Percentiles rank a stretch among this genome's conserved stretches.
Conservation (phyloP, 345 rosid species). For the Lagerstroemia speciosa region DNA sequence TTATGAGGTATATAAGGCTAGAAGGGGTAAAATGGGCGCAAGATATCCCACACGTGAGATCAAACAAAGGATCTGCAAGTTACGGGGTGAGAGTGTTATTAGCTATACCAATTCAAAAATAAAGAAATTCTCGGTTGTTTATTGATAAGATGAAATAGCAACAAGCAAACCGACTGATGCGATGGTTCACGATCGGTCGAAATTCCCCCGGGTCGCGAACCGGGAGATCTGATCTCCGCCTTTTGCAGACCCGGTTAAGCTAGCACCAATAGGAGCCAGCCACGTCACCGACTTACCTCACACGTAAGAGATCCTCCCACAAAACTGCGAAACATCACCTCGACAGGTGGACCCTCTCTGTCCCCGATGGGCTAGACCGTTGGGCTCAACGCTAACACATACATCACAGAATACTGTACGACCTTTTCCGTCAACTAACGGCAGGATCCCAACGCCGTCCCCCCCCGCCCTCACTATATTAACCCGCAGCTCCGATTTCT, state of each 20-base stretch:
- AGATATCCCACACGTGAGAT: too few species aligned
- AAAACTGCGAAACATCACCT: constrained; percentile 12
- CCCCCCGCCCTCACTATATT: constrained; percentile 20
- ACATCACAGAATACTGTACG: not conserved
- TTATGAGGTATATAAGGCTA: too few species aligned
- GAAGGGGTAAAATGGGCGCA: too few species aligned
- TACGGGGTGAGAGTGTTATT: too few species aligned
- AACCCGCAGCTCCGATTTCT: constrained; percentile 13
- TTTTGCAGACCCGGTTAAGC: not conserved
- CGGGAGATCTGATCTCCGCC: too few species aligned
- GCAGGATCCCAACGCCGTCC: constrained; percentile 32
- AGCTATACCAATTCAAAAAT: too few species aligned
- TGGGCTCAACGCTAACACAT: not conserved
- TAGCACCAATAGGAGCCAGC: constrained; percentile 13
- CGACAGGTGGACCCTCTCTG: constrained; percentile 58
- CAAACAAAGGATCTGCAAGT: too few species aligned
- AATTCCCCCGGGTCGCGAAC: too few species aligned
- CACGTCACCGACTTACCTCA: constrained; percentile 29
- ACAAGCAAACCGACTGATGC: too few species aligned
- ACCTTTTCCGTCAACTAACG: constrained; percentile 46
- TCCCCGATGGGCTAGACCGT: constrained; percentile 36
- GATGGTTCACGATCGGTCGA: too few species aligned
- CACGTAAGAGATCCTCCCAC: constrained; percentile 44
- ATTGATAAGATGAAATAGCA: too few species aligned
- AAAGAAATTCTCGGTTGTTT: too few species aligned